Conservation (phyloP, 768 basidiomycete genomes). For the Agrocybe chaxingu region DNA sequence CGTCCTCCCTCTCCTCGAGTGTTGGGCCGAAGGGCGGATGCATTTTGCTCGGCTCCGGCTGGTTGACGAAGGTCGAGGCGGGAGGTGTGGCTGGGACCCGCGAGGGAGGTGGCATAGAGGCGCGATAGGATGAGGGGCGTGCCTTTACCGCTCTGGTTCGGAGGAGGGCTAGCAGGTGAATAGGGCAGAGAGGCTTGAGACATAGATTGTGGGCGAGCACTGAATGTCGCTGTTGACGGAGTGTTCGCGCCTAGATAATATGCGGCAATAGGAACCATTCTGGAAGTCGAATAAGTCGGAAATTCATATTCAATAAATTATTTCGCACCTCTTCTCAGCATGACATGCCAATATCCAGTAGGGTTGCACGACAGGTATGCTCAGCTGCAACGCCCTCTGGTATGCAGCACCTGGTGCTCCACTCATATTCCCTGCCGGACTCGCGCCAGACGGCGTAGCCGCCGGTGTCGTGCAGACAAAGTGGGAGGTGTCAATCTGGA, state of each 20-base stretch:
- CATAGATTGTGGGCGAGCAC: slow-evolving; percentile 68
- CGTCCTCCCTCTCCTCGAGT: slow-evolving; percentile 47
- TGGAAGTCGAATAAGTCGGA: slow-evolving; percentile 22
- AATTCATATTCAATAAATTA: not conserved
- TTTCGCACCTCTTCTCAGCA: slow-evolving; percentile 71
- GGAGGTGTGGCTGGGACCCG: slow-evolving; percentile 21
- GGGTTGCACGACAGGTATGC: slow-evolving; percentile 93
- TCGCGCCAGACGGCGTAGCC: slow-evolving; percentile 56
- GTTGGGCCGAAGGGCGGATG: slow-evolving; percentile 44
- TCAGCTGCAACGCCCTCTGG: slow-evolving; percentile 90
- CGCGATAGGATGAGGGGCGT: slow-evolving; percentile 42
- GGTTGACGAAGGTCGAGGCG: slow-evolving; percentile 38
- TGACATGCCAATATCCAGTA: slow-evolving; percentile 93
- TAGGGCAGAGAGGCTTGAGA: slow-evolving; percentile 60
- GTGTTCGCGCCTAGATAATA: slow-evolving; percentile 75
- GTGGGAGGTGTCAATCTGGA: slow-evolving; percentile 97
- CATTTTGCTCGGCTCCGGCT: slow-evolving; percentile 24
- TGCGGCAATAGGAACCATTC: slow-evolving; percentile 83
- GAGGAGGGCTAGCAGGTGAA: slow-evolving; percentile 34
- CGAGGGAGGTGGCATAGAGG: slow-evolving; percentile 65
- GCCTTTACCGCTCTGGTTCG: slow-evolving; percentile 22
- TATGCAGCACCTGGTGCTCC: slow-evolving; percentile 82
- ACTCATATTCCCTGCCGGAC: slow-evolving; percentile 46
- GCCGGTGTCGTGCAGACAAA: slow-evolving; percentile 94
- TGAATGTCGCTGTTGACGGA: slow-evolving; percentile 38